phyloP scores from a whole-genome alignment of 768 basidiomycete genomes.

The Coprinopsis marcescibilis region DNA sequence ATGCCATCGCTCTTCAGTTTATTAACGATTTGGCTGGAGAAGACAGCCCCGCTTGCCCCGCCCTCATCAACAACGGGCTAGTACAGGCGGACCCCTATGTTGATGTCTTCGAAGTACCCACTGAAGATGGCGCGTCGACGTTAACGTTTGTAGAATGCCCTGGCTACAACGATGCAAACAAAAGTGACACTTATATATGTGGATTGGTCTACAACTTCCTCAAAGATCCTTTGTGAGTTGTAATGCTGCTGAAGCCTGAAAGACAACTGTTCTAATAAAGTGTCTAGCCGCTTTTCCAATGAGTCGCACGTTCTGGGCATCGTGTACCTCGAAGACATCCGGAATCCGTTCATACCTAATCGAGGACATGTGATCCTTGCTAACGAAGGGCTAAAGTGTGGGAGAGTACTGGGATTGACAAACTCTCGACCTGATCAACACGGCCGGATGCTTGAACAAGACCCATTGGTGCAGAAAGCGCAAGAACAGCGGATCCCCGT shows the following conservation, averaged over 20 bases:
- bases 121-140: background rate
- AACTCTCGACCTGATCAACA: too few relatives aligned
- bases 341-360: background rate
- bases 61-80: background rate
- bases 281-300: background rate
- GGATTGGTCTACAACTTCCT: background rate
- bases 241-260: background rate
- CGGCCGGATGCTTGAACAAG: too few relatives aligned
- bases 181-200: background rate
- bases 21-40: background rate
- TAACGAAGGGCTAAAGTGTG: constrained; percentile 3
- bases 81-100: background rate
- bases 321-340: background rate
- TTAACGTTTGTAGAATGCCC: background rate
- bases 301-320: background rate
- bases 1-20: background rate
- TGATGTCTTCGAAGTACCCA: background rate
- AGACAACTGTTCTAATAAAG: background rate
- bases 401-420: background rate
- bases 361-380: background rate
- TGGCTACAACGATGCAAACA: background rate
- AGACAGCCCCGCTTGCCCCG: too few relatives aligned
- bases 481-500: too few relatives aligned
- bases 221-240: background rate
- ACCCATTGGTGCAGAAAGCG: too few relatives aligned